A percentile compares a stretch with the other conserved stretches of the same genome.
These are phyloP conservation scores for Yamadazyma paraphyllophila DNA, from an alignment of 805 yeast genomes.

Conservation along the genomic window DNA sequence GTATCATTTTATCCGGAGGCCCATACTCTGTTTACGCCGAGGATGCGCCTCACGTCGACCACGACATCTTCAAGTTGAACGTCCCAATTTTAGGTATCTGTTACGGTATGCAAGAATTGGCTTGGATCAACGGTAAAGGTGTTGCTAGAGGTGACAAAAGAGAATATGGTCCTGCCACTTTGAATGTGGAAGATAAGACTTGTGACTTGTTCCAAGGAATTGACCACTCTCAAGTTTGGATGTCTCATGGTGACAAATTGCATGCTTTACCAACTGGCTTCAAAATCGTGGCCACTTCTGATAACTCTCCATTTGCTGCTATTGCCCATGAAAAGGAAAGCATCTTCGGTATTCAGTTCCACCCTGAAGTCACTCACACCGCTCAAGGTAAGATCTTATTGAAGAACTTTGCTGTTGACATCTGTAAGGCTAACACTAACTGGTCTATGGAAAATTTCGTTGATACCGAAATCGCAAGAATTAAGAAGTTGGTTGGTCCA, in stretches of 20 bases:
- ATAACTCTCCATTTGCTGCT: conserved; percentile 95
- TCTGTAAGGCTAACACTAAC: conserved; percentile 82
- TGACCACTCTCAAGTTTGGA: conserved; percentile 96
- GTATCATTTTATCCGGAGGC: conserved; percentile 94
- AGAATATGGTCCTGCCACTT: conserved; percentile 95
- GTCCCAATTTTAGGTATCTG: conserved; percentile 98
- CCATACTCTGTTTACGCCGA: conserved; percentile 96
- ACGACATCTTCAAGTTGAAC: conserved; percentile 80
- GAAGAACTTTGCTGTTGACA: conserved; percentile 88
- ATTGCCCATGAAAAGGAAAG: conserved; percentile 69
- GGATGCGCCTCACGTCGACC: conserved; percentile 97
- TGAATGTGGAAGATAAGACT: conserved; percentile 64
- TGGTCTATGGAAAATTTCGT: conserved; percentile 99
- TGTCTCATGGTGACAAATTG: conserved; percentile 98
- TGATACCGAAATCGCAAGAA: conserved; percentile 93
- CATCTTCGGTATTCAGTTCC: conserved; percentile 96
- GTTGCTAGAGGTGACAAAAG: conserved; percentile 96
- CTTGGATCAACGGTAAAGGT: conserved; percentile 94
- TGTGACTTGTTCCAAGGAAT: conserved; percentile 83
- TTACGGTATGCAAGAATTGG: conserved; percentile 98
- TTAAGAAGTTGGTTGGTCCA: conserved; percentile 89
- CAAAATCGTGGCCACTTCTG: conserved; percentile 85
- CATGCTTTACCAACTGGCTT: conserved; percentile 86
- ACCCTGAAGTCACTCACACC: conserved; percentile 98
- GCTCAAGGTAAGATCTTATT: conserved; percentile 83